Evolutionary conservation across 1,284 basidiomycete genomes (phyloP), one percentile per base, ranked within the genome.

Genomic region (Sporisorium graminicola): DNA sequence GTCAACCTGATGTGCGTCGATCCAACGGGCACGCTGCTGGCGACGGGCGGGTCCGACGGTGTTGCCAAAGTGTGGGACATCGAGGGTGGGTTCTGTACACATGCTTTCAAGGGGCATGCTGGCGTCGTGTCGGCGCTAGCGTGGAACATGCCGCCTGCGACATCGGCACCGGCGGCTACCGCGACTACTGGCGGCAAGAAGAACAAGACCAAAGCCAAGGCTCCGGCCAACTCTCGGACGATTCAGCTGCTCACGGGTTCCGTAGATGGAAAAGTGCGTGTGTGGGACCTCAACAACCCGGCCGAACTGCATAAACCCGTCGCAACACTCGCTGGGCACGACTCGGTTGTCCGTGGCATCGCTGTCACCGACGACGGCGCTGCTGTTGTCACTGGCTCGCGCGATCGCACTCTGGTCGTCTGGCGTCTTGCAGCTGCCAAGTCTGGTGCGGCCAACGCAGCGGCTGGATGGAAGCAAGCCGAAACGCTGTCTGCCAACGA

Each of bases 61-160:
- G 90, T 93, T 22, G 96, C 98, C 62, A 98, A 98, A 88, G 93
- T 99, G 10, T 99, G 95, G 94, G 93, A 98, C 85, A 90, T 96
- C 50, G 87, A 89, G 3, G 91, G 91, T 20, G 96, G 94, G 10
- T 95, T 92, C 85, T 91, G 93, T 44, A 99, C 97, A 0, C 97
- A 99, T 86, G 89, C 95, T 14, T 95, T 98, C 88, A 93, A 93
- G 82, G 80, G 78, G 5, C 96, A 96, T 12, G 97, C 98, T 83
- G 97, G 95, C 8, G 96, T 97, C 18, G 93, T 98, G 57, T 92
- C 98, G 79, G 94, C 93, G 71, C 93, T 97, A 10, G 88, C 97
- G 57, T 88, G 90, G 49, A 98, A 96, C 87, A 91, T 92, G 84
- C 92, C 90, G 82, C 88, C 88, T 69, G 87, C 91, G 87, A 12